phyloP scores from a whole-genome alignment of 768 basidiomycete species.

The Rossbeevera mucosa region DNA sequence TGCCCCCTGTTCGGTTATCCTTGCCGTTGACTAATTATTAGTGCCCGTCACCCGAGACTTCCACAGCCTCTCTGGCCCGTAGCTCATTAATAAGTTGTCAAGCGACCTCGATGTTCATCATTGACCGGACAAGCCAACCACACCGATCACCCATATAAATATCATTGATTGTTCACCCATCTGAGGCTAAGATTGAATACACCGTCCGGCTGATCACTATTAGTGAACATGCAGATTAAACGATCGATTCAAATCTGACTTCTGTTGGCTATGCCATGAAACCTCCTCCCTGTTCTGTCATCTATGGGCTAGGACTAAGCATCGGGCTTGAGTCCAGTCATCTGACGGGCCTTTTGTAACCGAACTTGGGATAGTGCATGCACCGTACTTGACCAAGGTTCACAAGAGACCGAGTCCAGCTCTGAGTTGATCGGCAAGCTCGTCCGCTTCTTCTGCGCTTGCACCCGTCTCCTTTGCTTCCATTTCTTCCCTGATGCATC shows the following conservation, averaged over 20 bases:
- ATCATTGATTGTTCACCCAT: background rate
- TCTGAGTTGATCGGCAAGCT: slow-evolving; percentile 57
- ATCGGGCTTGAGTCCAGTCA: background rate
- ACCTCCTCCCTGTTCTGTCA: background rate
- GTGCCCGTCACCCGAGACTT: background rate
- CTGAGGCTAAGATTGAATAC: background rate
- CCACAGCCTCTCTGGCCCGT: background rate
- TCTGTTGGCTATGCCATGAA: background rate
- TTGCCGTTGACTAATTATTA: background rate
- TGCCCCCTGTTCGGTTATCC: background rate
- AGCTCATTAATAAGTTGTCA: background rate
- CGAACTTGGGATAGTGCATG: background rate
- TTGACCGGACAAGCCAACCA: background rate
- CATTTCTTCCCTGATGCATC: slow-evolving; percentile 59
- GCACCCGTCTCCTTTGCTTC: slow-evolving; percentile 17
- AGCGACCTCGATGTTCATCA: background rate
- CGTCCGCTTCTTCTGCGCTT: slow-evolving; percentile 28
- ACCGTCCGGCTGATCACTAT: background rate
- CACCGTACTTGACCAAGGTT: background rate
- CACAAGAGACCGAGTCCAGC: slow-evolving; percentile 55
- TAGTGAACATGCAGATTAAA: background rate
- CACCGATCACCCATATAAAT: background rate
- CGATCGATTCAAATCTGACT: background rate
- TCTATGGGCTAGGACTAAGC: background rate
- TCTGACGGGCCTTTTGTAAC: background rate